Evolutionary conservation across 306 rosid genomes (phyloP).

Genomic region (Ceratonia siliqua): DNA sequence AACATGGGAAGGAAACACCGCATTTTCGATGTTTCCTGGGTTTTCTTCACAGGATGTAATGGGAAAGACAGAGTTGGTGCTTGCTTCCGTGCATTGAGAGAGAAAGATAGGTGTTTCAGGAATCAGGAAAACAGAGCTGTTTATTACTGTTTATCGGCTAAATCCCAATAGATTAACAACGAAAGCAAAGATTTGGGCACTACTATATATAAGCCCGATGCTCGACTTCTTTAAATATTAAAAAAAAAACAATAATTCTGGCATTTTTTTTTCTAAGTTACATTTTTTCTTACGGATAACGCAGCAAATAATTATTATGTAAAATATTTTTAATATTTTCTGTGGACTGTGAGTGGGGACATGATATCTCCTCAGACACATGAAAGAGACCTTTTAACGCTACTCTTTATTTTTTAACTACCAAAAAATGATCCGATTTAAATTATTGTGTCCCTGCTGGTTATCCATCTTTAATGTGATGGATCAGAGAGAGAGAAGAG

Average conservation of each 20-base stretch:
- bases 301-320: too few species aligned
- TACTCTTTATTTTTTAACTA: neutral
- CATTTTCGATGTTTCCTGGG: constrained; percentile 43
- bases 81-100: constrained; percentile 46
- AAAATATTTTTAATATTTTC: neutral
- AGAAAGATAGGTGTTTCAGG: neutral
- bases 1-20: constrained; percentile 36
- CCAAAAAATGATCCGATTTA: neutral
- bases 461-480: neutral
- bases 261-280: neutral
- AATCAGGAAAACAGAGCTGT: neutral
- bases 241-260: neutral
- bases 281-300: too few species aligned
- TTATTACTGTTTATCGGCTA: neutral
- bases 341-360: neutral
- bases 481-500: neutral
- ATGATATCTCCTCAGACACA: neutral
- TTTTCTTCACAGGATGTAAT: constrained; percentile 25
- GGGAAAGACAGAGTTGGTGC: constrained; percentile 34
- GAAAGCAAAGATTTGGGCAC: neutral
- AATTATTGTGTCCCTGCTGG: neutral
- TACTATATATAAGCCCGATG: too few species aligned
- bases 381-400: constrained; percentile 2
- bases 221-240: neutral
- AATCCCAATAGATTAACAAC: neutral